A percentile compares a stretch with the other conserved stretches of the same genome.
Conservation (phyloP, 345 rosid species). For the Eucalyptus tenuipes region DNA sequence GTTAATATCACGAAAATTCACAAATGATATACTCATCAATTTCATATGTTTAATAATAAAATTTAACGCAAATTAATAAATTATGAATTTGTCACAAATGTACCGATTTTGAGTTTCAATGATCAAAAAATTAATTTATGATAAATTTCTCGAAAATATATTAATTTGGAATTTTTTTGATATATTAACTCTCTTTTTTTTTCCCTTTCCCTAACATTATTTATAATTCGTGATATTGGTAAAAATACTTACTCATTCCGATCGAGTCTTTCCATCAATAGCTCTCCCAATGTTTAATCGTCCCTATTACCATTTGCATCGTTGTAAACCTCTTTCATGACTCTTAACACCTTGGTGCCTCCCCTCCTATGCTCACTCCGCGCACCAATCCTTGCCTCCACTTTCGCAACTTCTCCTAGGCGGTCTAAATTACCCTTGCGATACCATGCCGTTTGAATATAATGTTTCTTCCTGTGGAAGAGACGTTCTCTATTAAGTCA, state of each 20-base stretch:
- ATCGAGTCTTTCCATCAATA: neutral
- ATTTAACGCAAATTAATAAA: fast-evolving
- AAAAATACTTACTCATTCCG: neutral
- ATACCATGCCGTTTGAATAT: neutral
- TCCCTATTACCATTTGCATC: neutral
- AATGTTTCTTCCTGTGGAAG: neutral
- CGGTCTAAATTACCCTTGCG: neutral
- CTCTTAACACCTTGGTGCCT: neutral
- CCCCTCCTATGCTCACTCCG: neutral
- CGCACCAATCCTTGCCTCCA: too few species aligned
- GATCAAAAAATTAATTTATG: fast-evolving
- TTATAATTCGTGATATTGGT: neutral
- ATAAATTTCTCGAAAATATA: too few species aligned
- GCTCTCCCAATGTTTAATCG: neutral
- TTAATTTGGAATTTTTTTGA: fast-evolving
- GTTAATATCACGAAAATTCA: too few species aligned
- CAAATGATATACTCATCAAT: fast-evolving
- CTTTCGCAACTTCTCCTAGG: too few species aligned
- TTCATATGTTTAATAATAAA: fast-evolving
- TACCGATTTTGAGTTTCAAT: fast-evolving
- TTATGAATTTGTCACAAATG: fast-evolving
- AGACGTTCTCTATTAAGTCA: fast-evolving
- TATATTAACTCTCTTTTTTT: too few species aligned
- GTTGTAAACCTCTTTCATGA: neutral
- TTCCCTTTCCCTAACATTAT: fast-evolving